Evolutionary conservation across 192 early-diverging fungal genomes (phyloP).

Genomic region (Backusella psychrophila): DNA sequence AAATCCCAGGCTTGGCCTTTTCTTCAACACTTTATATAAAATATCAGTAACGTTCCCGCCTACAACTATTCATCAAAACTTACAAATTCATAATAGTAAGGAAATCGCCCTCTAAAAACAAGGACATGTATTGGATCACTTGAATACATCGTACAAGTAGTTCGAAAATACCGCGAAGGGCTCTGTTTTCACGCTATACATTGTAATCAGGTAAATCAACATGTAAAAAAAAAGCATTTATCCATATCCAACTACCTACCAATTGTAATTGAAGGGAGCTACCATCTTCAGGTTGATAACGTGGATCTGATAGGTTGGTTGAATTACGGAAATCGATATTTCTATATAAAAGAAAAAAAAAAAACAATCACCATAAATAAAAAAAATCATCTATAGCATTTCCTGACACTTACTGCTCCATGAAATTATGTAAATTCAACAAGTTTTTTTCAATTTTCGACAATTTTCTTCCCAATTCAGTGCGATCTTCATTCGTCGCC

Average conservation of each 20-base stretch:
- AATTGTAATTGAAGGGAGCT: slow-evolving; percentile 5
- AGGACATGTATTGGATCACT: slow-evolving; percentile 18
- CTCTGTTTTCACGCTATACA: slow-evolving; percentile 23
- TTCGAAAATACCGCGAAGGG: slow-evolving; percentile 24
- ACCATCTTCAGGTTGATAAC: slow-evolving; percentile 19
- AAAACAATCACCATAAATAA: not conserved
- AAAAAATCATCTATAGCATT: not conserved
- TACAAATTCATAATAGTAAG: slow-evolving; percentile 6
- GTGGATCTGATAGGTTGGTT: slow-evolving; percentile 10
- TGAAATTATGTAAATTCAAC: slow-evolving; percentile 14
- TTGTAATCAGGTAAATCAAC: no score
- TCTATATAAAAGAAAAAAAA: not conserved
- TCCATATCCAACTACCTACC: not conserved
- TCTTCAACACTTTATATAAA: not conserved
- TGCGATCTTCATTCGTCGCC: not conserved
- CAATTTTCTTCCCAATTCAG: not conserved
- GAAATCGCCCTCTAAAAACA: slow-evolving; percentile 12
- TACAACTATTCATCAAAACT: not conserved
- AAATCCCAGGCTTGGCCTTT: not conserved
- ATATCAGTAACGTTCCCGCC: no score
- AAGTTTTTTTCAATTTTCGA: slow-evolving; percentile 7
- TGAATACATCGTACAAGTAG: slow-evolving; percentile 23
- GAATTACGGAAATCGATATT: slow-evolving; percentile 4
- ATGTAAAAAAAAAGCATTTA: not conserved
- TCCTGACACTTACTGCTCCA: slow-evolving; percentile 17